Evolutionary conservation across 2,329 filamentous ascomycete species (phyloP).

Genomic region (Aspergillus vadensis): DNA sequence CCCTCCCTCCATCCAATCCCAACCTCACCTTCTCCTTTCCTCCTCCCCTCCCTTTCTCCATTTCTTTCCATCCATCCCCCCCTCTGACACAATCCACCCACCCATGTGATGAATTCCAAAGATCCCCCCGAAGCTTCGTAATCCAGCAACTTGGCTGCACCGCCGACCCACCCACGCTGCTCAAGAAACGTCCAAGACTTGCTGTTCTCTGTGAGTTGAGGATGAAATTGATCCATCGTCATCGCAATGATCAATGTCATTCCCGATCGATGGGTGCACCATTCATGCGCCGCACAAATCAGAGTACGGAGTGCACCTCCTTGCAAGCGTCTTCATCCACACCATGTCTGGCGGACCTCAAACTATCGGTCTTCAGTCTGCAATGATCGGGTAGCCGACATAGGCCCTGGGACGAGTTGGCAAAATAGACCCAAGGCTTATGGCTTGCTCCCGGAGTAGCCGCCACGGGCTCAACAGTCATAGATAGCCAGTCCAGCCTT

Average conservation of each 20-base stretch:
- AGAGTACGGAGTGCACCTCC: neutral
- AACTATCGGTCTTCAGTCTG: neutral
- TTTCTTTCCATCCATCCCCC: neutral
- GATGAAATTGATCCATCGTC: neutral
- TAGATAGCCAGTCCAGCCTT: slow-evolving; percentile 7
- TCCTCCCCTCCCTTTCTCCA: neutral
- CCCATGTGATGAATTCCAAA: slow-evolving; percentile 14
- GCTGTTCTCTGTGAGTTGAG: neutral
- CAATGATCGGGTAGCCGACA: slow-evolving; percentile 13
- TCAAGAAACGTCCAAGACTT: neutral
- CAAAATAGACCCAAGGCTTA: neutral
- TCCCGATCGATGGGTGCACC: neutral
- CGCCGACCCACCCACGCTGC: slow-evolving; percentile 8
- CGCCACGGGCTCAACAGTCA: slow-evolving; percentile 1
- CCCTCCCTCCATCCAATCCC: neutral
- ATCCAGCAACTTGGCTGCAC: slow-evolving; percentile 1
- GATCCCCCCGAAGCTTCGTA: slow-evolving; percentile 15
- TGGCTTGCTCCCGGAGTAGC: neutral
- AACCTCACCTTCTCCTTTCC: neutral
- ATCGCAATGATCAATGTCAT: neutral
- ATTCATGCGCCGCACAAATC: neutral
- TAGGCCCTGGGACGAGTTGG: neutral
- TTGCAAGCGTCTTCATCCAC: neutral
- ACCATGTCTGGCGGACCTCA: neutral
- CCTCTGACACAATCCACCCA: neutral